These are phyloP conservation scores for Ilex paraguariensis DNA, from an alignment of 305 asterid species.

Conservation along the genomic window DNA sequence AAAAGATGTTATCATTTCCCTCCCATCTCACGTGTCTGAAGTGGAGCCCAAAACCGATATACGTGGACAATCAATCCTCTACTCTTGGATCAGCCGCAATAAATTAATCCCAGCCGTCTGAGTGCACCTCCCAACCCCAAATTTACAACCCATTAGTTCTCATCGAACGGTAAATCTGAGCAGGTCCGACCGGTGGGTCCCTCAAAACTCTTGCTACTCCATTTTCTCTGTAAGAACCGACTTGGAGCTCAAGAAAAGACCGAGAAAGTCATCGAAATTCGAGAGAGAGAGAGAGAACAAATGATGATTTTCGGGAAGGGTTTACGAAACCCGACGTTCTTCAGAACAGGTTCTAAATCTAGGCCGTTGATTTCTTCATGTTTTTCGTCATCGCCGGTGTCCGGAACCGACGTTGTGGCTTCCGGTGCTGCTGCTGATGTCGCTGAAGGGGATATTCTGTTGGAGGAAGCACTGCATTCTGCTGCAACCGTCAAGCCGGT, in stretches of 20 bases:
- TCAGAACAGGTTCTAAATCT: conserved; percentile 3
- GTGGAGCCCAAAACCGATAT: too few relatives aligned
- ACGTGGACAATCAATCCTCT: too few relatives aligned
- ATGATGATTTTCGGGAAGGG: conserved; percentile 34
- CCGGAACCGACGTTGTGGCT: conserved; percentile 20
- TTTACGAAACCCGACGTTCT: conserved; percentile 16
- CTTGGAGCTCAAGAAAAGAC: conserved; percentile 8
- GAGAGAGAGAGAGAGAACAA: background rate
- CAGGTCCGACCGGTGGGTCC: too few relatives aligned
- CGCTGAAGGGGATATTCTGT: conserved; percentile 19
- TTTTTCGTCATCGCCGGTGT: conserved; percentile 20
- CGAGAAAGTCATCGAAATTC: background rate
- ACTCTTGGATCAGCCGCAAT: too few relatives aligned
- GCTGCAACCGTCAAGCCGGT: conserved; percentile 20
- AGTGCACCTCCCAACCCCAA: too few relatives aligned
- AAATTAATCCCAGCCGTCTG: too few relatives aligned
- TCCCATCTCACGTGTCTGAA: too few relatives aligned
- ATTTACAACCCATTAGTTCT: too few relatives aligned
- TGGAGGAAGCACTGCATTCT: conserved; percentile 20
- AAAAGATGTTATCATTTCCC: too few relatives aligned
- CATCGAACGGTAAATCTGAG: too few relatives aligned
- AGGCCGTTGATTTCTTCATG: conserved; percentile 15
- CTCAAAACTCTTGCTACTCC: too few relatives aligned
- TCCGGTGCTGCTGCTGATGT: conserved; percentile 15
- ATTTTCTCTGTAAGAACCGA: background rate